Conservation (phyloP, 1,284 basidiomycete genomes). For the Coniferiporia sulphurascens region DNA sequence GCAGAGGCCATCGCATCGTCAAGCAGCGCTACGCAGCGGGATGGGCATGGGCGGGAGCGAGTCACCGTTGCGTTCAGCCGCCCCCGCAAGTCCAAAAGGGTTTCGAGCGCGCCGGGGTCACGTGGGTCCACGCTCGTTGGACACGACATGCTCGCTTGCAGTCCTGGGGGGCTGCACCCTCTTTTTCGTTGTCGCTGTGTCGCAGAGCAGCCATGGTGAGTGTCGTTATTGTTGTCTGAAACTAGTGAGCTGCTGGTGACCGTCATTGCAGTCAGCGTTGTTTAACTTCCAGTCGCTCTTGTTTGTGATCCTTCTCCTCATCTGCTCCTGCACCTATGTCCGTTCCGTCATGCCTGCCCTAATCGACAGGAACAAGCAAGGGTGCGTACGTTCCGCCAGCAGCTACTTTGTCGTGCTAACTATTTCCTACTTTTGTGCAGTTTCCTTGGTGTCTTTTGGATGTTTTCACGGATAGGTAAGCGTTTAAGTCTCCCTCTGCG, state of each 20-base stretch:
- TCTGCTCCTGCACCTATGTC: slow-evolving; percentile 97
- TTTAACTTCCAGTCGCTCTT: slow-evolving; percentile 98
- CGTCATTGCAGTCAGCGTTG: slow-evolving; percentile 72
- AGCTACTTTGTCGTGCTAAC: neutral
- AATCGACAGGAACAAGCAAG: slow-evolving; percentile 87
- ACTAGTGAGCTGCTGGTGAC: neutral
- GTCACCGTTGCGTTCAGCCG: too few relatives aligned
- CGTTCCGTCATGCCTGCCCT: slow-evolving; percentile 85
- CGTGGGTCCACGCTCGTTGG: neutral
- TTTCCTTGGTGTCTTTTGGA: neutral
- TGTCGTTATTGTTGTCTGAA: neutral
- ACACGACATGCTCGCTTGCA: neutral
- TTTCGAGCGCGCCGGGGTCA: too few relatives aligned
- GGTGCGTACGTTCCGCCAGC: neutral
- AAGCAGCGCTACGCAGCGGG: neutral
- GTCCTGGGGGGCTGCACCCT: neutral
- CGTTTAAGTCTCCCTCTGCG: neutral
- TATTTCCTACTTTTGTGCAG: neutral
- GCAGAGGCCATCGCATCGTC: neutral
- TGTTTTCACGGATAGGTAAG: neutral
- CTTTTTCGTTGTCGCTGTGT: neutral
- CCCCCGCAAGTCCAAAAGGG: too few relatives aligned
- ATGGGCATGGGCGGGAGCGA: too few relatives aligned
- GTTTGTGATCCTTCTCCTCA: slow-evolving; percentile 87
- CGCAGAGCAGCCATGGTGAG: neutral